phyloP scores from a whole-genome alignment of 805 yeast genomes.

The Candida cerambycidarum region DNA sequence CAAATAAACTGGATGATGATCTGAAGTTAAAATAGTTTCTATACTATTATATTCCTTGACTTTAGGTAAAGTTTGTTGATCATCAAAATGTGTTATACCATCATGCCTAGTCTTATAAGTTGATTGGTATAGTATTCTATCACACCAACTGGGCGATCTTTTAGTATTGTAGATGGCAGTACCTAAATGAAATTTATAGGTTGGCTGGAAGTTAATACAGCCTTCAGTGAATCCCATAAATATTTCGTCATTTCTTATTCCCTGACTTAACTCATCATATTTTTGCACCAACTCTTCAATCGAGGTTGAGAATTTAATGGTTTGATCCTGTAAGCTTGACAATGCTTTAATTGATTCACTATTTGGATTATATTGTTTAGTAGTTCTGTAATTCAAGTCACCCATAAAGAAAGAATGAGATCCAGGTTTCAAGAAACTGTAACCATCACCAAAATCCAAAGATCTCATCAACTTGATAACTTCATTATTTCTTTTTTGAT shows the following conservation, averaged over 20 bases:
- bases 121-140: conserved; percentile 63
- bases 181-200: conserved; percentile 65
- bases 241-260: conserved; percentile 42
- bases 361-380: conserved; percentile 17
- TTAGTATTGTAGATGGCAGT: conserved; percentile 54
- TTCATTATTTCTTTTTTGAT: conserved; percentile 52
- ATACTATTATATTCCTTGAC: conserved; percentile 51
- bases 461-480: conserved; percentile 49
- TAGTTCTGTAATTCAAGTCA: conserved; percentile 77
- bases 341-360: conserved; percentile 18
- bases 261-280: conserved; percentile 53
- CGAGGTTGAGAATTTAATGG: conserved; percentile 8
- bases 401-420: conserved; percentile 75
- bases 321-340: conserved; percentile 24
- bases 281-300: conserved; percentile 23
- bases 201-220: conserved; percentile 67
- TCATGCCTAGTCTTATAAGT: conserved; percentile 25
- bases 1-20: conserved; percentile 77
- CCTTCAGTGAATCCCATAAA: conserved; percentile 69
- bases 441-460: conserved; percentile 59
- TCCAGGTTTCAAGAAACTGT: conserved; percentile 49
- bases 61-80: conserved; percentile 16
- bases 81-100: not conserved
- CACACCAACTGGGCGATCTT: conserved; percentile 89
- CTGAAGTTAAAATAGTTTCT: conserved; percentile 54